phyloP scores from a whole-genome alignment of 768 basidiomycete species.

The Cyclocybe cylindracea region DNA sequence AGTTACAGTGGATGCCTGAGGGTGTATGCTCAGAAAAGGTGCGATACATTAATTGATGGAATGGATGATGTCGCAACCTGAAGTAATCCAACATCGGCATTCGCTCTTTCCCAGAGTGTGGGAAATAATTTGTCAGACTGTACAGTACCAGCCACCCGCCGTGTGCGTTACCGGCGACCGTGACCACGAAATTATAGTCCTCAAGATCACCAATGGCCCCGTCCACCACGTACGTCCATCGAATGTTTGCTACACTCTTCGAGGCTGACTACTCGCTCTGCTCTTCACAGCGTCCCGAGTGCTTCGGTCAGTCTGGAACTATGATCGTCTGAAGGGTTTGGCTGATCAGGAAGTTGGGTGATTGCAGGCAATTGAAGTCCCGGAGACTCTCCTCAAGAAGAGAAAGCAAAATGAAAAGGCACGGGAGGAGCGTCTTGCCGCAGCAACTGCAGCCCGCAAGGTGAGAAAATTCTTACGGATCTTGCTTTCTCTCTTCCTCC shows the following conservation, averaged over 20 bases:
- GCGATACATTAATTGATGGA: not conserved
- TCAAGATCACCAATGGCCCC: conserved; percentile 58
- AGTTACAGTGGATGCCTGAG: too few species aligned
- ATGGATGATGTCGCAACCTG: not conserved
- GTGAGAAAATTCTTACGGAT: conserved; percentile 44
- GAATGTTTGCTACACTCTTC: conserved; percentile 1
- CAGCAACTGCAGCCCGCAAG: conserved; percentile 85
- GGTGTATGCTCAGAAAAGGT: not conserved
- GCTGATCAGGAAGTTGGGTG: conserved; percentile 21
- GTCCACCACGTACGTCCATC: conserved; percentile 52
- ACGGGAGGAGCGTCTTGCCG: conserved; percentile 87
- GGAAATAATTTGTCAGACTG: conserved; percentile 37
- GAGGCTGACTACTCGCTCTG: conserved; percentile 5
- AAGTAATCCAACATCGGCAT: not conserved
- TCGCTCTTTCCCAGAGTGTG: conserved; percentile 18
- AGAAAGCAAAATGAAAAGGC: conserved; percentile 97
- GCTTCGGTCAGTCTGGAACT: conserved; percentile 49
- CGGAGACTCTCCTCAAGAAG: conserved; percentile 99
- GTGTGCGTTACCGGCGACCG: conserved; percentile 22
- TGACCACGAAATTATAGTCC: conserved; percentile 34
- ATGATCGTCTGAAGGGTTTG: conserved; percentile 15
- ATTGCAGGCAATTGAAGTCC: conserved; percentile 87
- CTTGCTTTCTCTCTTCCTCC: conserved; percentile 18
- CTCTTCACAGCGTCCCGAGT: conserved; percentile 47
- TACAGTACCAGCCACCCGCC: conserved; percentile 45